phyloP scores from a whole-genome alignment of 805 yeast genomes.

The Spathaspora gorwiae region DNA sequence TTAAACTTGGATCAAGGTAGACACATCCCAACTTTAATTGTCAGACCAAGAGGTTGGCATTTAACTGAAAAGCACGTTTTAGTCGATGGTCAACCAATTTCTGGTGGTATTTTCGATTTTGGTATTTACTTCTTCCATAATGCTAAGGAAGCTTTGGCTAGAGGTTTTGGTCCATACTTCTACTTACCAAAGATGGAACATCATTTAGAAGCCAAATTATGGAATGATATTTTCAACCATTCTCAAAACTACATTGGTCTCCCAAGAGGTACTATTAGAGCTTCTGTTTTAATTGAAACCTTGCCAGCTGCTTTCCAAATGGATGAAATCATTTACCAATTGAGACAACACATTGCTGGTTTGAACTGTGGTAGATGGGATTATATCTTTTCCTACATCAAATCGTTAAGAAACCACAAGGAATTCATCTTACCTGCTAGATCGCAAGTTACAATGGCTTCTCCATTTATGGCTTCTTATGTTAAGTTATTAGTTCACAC shows the following conservation, averaged over 20 bases:
- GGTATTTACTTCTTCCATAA: slow-evolving; percentile 75
- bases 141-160: slow-evolving; percentile 54
- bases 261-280: slow-evolving; percentile 74
- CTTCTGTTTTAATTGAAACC: slow-evolving; percentile 78
- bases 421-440: slow-evolving; percentile 73
- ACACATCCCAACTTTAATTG: slow-evolving; percentile 72
- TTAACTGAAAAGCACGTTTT: slow-evolving; percentile 67
- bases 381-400: slow-evolving; percentile 77
- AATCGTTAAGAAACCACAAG: slow-evolving; percentile 65
- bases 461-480: slow-evolving; percentile 77
- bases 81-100: slow-evolving; percentile 71
- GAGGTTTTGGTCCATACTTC: slow-evolving; percentile 77
- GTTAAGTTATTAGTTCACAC: slow-evolving; percentile 68
- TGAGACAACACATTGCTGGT: slow-evolving; percentile 74
- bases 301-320: slow-evolving; percentile 83
- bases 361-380: slow-evolving; percentile 90
- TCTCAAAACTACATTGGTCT: slow-evolving; percentile 68
- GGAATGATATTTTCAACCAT: slow-evolving; percentile 77
- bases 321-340: slow-evolving; percentile 77
- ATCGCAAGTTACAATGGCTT: slow-evolving; percentile 72
- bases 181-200: slow-evolving; percentile 86
- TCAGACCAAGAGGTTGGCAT: slow-evolving; percentile 89
- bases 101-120: slow-evolving; percentile 76
- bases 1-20: slow-evolving; percentile 44
- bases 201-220: slow-evolving; percentile 73